Conservation (phyloP, 768 basidiomycete species). For the Steccherinum ochraceum region DNA sequence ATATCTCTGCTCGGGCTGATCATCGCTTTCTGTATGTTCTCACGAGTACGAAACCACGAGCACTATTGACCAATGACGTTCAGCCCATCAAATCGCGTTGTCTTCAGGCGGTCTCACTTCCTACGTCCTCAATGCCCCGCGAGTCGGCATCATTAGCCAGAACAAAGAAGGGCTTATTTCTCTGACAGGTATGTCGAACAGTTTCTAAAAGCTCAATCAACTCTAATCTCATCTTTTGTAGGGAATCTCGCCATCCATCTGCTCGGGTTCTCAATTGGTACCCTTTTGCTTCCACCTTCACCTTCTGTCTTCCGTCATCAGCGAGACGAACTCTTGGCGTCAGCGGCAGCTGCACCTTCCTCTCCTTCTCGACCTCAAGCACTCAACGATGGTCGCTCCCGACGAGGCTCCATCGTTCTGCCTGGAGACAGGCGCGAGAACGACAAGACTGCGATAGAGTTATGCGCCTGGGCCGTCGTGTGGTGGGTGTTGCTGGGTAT, state of each 20-base stretch:
- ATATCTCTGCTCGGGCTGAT: slow-evolving; percentile 57
- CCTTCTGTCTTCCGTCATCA: slow-evolving; percentile 65
- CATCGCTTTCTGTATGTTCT: slow-evolving; percentile 47
- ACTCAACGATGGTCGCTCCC: not conserved
- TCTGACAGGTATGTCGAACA: slow-evolving; percentile 55
- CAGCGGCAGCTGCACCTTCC: not conserved
- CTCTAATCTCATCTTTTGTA: slow-evolving; percentile 20
- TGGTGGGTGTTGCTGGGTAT: slow-evolving; percentile 67
- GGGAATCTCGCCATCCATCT: slow-evolving; percentile 91
- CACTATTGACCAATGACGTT: too few relatives aligned
- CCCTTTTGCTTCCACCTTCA: slow-evolving; percentile 70
- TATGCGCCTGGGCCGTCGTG: slow-evolving; percentile 67
- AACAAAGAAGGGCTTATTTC: slow-evolving; percentile 94
- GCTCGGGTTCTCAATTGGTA: slow-evolving; percentile 77
- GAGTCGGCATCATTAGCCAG: slow-evolving; percentile 56
- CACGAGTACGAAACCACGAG: not conserved
- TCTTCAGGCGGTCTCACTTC: slow-evolving; percentile 47
- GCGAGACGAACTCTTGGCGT: slow-evolving; percentile 27
- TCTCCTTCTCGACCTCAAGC: not conserved
- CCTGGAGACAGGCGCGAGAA: slow-evolving; percentile 37
- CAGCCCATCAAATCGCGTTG: slow-evolving; percentile 71
- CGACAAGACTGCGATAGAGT: slow-evolving; percentile 70
- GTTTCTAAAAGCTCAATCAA: too few relatives aligned
- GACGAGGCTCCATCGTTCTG: not conserved
- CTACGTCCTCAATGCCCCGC: slow-evolving; percentile 61